phyloP scores from a whole-genome alignment of 768 basidiomycete species.

The Russula griseocarnosa region DNA sequence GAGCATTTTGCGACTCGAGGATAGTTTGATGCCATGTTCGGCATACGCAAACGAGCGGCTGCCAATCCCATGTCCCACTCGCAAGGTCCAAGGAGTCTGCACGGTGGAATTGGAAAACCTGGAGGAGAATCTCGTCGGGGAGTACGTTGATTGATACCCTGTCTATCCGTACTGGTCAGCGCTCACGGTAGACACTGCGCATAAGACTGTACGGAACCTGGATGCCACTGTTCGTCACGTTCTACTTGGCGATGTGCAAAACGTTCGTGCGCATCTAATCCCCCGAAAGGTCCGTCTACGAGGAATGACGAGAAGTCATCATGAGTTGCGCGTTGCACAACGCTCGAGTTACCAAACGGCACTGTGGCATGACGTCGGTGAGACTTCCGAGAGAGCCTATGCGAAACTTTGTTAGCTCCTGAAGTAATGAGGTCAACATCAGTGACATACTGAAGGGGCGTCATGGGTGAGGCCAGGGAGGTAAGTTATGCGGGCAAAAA shows the following conservation, averaged over 20 bases:
- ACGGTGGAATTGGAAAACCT: neutral
- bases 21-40: neutral
- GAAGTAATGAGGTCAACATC: neutral
- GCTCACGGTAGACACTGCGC: neutral
- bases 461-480: neutral
- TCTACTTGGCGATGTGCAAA: neutral
- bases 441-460: neutral
- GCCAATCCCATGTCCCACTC: neutral
- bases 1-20: neutral
- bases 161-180: neutral
- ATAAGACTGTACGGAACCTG: neutral
- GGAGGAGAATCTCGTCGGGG: neutral
- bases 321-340: neutral
- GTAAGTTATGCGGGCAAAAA: too few relatives aligned
- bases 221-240: neutral
- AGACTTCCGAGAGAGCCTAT: neutral
- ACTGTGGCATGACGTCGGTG: neutral
- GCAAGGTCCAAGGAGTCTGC: neutral
- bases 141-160: neutral
- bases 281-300: neutral
- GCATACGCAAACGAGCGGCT: neutral
- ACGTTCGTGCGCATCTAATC: neutral
- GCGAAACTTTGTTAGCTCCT: neutral
- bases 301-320: neutral
- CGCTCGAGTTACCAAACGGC: neutral